phyloP scores from a whole-genome alignment of 2,329 filamentous ascomycete species.

The Exophiala phaeomuriformis region DNA sequence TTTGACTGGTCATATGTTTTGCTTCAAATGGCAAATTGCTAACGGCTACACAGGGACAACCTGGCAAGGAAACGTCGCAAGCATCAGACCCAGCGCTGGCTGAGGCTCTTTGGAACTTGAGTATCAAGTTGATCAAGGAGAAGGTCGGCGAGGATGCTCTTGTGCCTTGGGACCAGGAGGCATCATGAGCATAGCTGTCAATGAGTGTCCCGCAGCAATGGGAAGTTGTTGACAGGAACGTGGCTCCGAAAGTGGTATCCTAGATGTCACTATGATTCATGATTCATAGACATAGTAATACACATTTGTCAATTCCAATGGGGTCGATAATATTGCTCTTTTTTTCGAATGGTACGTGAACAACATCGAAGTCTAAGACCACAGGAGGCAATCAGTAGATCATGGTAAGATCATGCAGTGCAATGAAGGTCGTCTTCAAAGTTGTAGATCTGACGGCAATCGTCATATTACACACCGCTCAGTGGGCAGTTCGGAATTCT shows the following conservation, averaged over 20 bases:
- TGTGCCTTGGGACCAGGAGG: slow-evolving; percentile 28
- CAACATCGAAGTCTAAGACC: too few relatives aligned
- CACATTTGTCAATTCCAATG: too few relatives aligned
- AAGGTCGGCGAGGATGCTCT: slow-evolving; percentile 38
- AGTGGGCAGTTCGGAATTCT: too few relatives aligned
- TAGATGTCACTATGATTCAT: neutral
- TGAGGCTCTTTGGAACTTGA: slow-evolving; percentile 37
- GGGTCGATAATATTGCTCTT: too few relatives aligned
- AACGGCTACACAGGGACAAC: slow-evolving; percentile 24
- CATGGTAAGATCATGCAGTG: too few relatives aligned
- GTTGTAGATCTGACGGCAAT: too few relatives aligned
- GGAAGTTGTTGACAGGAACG: neutral
- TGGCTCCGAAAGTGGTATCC: neutral
- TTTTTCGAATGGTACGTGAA: too few relatives aligned
- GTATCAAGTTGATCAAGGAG: slow-evolving; percentile 35
- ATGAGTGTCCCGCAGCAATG: too few relatives aligned
- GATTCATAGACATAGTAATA: neutral
- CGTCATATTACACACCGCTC: too few relatives aligned
- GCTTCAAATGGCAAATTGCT: neutral
- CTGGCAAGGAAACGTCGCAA: slow-evolving; percentile 36
- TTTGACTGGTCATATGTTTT: neutral
- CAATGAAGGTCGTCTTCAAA: too few relatives aligned
- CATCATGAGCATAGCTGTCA: neutral
- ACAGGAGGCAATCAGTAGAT: too few relatives aligned
- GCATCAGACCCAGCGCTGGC: slow-evolving; percentile 37